Conservation (phyloP, 1,139 yeast genomes). For the Sugiyamaella paludigena region DNA sequence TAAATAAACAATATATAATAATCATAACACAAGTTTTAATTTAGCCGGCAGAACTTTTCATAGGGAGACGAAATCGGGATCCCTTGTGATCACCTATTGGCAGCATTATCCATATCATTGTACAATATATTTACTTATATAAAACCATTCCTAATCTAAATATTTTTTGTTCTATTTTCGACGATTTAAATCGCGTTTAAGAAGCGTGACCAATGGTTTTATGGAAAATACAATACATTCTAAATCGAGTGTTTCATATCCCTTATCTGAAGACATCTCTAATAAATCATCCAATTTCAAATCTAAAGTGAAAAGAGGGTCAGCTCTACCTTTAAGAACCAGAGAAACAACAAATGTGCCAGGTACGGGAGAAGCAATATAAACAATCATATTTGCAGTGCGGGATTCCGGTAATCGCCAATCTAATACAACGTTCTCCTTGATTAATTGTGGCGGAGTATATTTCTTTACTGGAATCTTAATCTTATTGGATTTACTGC, state of each 20-base stretch:
- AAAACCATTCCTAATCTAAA: too few relatives aligned
- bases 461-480: conserved; percentile 35
- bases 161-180: too few relatives aligned
- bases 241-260: conserved; percentile 33
- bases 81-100: too few relatives aligned
- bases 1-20: background rate
- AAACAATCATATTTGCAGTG: conserved; percentile 26
- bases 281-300: conserved; percentile 39
- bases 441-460: conserved; percentile 34
- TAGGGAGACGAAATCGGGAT: too few relatives aligned
- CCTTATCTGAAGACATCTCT: conserved; percentile 36
- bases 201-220: conserved; percentile 26
- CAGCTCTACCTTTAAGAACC: conserved; percentile 35
- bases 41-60: too few relatives aligned
- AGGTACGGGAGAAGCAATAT: conserved; percentile 38
- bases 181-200: conserved; percentile 26
- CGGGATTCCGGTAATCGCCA: conserved; percentile 35
- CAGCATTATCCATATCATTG: too few relatives aligned
- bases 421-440: conserved; percentile 35
- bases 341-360: conserved; percentile 40
- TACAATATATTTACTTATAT: too few relatives aligned
- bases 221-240: conserved; percentile 36
- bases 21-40: too few relatives aligned
- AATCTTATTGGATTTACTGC: conserved; percentile 18
- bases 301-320: conserved; percentile 35